Base-by-base conservation (phyloP, 192 early-diverging fungal genomes). In the Chytriomyces sp. region DNA sequence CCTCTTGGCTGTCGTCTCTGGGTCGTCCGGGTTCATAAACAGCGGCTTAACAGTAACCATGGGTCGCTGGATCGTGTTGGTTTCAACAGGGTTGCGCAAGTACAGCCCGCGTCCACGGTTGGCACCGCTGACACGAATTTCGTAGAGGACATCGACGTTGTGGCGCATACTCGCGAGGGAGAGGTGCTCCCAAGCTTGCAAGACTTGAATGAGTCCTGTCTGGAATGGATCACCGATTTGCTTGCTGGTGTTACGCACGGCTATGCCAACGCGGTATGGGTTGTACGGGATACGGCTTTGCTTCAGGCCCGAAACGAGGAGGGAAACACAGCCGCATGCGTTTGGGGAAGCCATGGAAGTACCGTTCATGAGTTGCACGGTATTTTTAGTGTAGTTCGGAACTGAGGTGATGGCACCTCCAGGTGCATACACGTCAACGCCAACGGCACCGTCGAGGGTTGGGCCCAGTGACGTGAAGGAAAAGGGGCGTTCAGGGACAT, bases 261-360 rank as follows among this genome's bases (percentile, higher is more conserved):
- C 94, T 38, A 82, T 82, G 68, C 89, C 91, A 59, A 98, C 71
- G n/a, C 91, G 86, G 80, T 90, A 97, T 31, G 96, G 93, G 32
- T 88, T 96, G 64, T 90, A 92, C 28, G 74, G 70, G 37, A 86
- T 82, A 1, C 80, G 79, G 40, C 81, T 77, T 12, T 84, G 89
- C 81, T 94, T 97, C 74, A 96, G 80, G 0, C 88, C 96, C 3
- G 96, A 96, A 25, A 96, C 78, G 64, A 98, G 68, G 17, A 70
- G 56, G 5, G 75, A 96, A 80, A 5, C 92, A 83, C 59, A 94
- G 74, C 74, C 93, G 92, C n/a, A 95, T 93, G 78, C 93, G 92
- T 95, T 96, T 52, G 97, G 97, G 56, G 89, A 87, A 55, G 90
- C 89, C 97, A 99, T 99, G 62, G 89, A 91, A 22, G 97, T 98